Conservation (phyloP, 345 rosid species). For the Dovyalis caffra region DNA sequence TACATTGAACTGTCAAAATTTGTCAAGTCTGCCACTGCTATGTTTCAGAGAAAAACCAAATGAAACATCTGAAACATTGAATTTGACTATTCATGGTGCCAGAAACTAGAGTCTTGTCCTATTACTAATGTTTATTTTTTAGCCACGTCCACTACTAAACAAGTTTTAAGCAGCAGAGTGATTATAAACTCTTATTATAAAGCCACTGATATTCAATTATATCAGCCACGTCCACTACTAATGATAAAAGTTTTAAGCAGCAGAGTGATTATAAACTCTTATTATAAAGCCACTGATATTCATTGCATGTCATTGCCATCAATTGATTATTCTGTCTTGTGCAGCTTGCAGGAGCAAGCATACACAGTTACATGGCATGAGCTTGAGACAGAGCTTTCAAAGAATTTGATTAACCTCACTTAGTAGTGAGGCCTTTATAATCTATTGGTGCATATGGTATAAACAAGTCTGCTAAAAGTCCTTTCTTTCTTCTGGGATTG, state of each 20-base stretch:
- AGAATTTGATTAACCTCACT: not conserved
- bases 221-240: too few relatives aligned
- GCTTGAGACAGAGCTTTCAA: not conserved
- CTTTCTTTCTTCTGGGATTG: slow-evolving; percentile 36
- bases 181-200: not conserved
- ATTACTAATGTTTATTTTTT: too few relatives aligned
- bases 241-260: not conserved
- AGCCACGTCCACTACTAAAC: too few relatives aligned
- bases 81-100: too few relatives aligned
- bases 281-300: not conserved
- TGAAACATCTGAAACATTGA: too few relatives aligned
- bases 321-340: too few relatives aligned
- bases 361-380: not conserved
- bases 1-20: too few relatives aligned
- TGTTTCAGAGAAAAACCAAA: too few relatives aligned
- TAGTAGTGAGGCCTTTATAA: slow-evolving; percentile 12
- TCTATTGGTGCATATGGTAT: slow-evolving; percentile 38
- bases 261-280: not conserved
- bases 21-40: too few relatives aligned
- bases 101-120: too few relatives aligned
- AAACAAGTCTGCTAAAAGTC: slow-evolving; percentile 35
- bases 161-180: not conserved
- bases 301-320: not conserved
- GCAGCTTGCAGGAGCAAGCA: not conserved
- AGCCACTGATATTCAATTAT: not conserved